phyloP scores from a whole-genome alignment of 106 monocot genomes.

The Ottelia alismoides region DNA sequence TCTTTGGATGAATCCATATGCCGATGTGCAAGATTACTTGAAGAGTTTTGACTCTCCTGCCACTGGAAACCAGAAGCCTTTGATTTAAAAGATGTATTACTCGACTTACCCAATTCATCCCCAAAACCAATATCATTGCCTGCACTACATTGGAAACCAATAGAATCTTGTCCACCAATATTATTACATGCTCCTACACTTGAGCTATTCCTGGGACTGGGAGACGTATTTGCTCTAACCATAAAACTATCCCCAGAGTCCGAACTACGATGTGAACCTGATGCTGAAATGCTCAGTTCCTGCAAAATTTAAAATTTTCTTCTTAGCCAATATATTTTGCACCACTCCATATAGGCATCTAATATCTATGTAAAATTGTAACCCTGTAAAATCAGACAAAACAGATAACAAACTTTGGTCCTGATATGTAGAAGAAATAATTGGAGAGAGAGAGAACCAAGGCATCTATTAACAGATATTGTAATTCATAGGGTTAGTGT shows the following conservation, averaged over 20 bases:
- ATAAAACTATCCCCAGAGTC: conserved; percentile 60
- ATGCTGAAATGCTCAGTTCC: conserved; percentile 64
- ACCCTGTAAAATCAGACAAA: no score
- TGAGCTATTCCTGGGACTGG: conserved; percentile 34
- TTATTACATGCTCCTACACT: conserved; percentile 24
- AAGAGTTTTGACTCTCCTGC: conserved; percentile 25
- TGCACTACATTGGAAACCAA: conserved; percentile 31
- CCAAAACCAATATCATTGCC: conserved; percentile 11
- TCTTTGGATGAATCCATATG: conserved; percentile 53
- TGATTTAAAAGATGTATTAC: conserved; percentile 71
- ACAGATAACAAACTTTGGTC: no score
- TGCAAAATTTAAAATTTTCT: no score
- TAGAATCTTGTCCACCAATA: conserved; percentile 59
- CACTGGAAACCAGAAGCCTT: conserved; percentile 22
- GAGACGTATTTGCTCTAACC: conserved; percentile 42
- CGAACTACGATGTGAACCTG: conserved; percentile 72
- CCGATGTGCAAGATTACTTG: conserved; percentile 19
- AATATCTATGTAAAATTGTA: no score
- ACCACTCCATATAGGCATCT: no score
- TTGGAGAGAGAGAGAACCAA: no score
- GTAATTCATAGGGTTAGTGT: no score
- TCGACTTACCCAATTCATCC: conserved; percentile 39
- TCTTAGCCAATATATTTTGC: no score
- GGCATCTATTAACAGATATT: no score
- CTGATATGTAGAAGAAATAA: no score